Conservation (phyloP, 257 asterid species). For the Solanum chilense region DNA sequence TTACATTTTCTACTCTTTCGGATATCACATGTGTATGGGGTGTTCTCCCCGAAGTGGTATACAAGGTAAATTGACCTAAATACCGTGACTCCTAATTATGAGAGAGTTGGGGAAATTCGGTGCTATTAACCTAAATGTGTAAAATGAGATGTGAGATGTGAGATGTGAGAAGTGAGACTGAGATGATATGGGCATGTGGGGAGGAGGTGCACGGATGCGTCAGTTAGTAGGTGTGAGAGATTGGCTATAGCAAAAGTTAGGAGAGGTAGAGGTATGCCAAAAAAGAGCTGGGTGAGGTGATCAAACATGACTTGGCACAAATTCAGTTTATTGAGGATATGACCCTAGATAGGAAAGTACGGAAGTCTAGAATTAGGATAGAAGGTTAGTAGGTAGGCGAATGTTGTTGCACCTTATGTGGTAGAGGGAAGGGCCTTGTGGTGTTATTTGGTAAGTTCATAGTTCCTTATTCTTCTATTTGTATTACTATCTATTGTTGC, state of each 20-base stretch:
- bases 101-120: neutral
- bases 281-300: neutral
- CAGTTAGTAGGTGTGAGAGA: neutral
- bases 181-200: neutral
- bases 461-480: neutral
- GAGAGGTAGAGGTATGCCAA: neutral
- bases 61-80: neutral
- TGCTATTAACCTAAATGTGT: neutral
- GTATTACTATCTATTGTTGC: neutral
- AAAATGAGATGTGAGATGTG: neutral
- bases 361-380: neutral
- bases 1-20: neutral
- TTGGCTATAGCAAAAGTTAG: neutral
- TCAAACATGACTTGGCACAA: neutral
- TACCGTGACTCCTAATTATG: neutral
- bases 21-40: neutral
- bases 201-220: neutral
- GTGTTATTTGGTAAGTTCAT: neutral
- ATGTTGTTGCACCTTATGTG: neutral
- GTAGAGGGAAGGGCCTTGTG: neutral
- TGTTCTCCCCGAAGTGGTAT: neutral
- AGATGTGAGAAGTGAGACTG: neutral
- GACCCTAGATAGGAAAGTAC: neutral
- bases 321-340: neutral
- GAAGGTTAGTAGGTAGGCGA: neutral